Evolutionary conservation across 108 stramenopile genomes (phyloP).

Genomic region (Skeletonema tropicum): DNA sequence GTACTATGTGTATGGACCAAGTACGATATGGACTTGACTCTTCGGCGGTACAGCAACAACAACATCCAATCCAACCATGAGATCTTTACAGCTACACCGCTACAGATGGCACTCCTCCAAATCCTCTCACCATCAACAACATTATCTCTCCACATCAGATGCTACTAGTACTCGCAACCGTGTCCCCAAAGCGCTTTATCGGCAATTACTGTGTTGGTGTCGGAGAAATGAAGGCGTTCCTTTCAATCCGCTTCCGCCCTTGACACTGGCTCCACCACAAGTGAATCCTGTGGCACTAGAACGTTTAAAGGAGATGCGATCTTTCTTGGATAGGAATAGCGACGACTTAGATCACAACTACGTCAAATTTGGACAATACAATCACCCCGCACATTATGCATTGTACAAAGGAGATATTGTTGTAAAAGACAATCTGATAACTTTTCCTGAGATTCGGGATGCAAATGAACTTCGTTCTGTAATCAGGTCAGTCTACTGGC

Average conservation of each 20-base stretch:
- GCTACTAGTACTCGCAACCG: conserved; percentile 12
- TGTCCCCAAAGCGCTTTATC: conserved; percentile 68
- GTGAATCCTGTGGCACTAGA: conserved; percentile 47
- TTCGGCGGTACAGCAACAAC: too few species aligned
- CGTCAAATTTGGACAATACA: not conserved
- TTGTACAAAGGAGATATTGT: conserved; percentile 41
- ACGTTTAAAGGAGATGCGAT: conserved; percentile 29
- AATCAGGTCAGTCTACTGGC: conserved; percentile 65
- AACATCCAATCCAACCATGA: not conserved
- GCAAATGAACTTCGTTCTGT: conserved; percentile 53
- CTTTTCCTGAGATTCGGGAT: conserved; percentile 57
- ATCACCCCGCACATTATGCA: conserved; percentile 50
- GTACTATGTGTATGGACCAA: too few species aligned
- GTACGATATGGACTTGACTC: too few species aligned
- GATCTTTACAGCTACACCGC: not conserved
- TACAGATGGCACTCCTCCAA: not conserved
- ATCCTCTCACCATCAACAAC: too few species aligned
- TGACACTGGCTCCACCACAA: conserved; percentile 64
- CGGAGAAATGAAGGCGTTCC: conserved; percentile 58
- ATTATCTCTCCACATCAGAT: not conserved
- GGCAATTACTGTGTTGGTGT: conserved; percentile 75
- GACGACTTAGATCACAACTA: conserved; percentile 11
- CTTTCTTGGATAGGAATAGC: conserved; percentile 30
- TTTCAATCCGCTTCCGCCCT: conserved; percentile 63
- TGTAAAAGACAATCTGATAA: conserved; percentile 52